Evolutionary conservation across 768 basidiomycete genomes (phyloP), one percentile per base, ranked within the genome.

Genomic region (Boletales sp.): DNA sequence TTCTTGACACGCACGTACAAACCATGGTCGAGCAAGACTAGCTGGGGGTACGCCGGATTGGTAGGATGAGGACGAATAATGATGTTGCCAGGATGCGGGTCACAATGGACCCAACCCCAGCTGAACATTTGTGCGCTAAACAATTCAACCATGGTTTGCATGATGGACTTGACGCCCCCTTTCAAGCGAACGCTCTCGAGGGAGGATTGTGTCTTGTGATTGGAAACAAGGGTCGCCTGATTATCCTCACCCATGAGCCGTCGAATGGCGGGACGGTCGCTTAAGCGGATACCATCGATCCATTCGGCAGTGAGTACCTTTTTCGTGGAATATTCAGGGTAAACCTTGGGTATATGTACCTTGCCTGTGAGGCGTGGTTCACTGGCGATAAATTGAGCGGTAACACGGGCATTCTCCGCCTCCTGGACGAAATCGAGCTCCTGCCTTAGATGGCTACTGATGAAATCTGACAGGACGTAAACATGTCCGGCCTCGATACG

Each of bases 11-110:
- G 72, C 35, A 94, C 88, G 62, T 95, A 96, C 11, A 97, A 72
- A 1, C 94, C 94, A 64, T 97, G 94, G 63, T 97, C 94, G 58
- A 97, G 81, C 12, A 96, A 74, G 31, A 96, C 87, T 54, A 92
- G 74, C 58, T 88, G 84, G 2, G 82, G 76, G 6, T 65, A 58
- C 38, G 31, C 46, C 4, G 54, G 44, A 17, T 57, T 46, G 19
- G 43, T 53, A 30, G 66, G 66, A 36, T 64, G 54, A 1, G 80
- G 81, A 8, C 78, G 88, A 58, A 86, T 80, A 67, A 82, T 81
- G 51, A 94, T 78, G 67, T 95, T 91, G 10, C 88, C 87, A 3
- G 85, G 84, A 56, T 88, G 82, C 0, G 81, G 82, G 49, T 84
- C 82, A 61, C 91, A 91, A 66, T 90, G 85, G 4, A 93, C 86